Base-by-base conservation (phyloP, 2,329 filamentous ascomycete species). In the Exophiala calicioides region DNA sequence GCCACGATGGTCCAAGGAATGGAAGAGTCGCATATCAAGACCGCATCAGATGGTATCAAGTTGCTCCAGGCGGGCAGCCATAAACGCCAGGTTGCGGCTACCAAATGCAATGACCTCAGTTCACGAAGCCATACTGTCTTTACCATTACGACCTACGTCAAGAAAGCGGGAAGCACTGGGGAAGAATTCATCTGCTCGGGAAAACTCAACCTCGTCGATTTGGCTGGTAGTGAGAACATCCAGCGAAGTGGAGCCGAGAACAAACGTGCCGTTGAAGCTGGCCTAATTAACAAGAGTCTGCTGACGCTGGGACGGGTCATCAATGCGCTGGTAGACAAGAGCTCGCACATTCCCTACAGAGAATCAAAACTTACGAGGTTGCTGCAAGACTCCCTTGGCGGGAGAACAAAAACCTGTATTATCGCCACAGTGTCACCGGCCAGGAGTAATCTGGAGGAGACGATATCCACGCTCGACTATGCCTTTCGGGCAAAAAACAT, bases 401-500 rank as follows among this genome's bases (percentile, higher is more conserved):
- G 93, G 3, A 82, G 86, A 41, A 98, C 94, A 1, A 98, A 98
- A 65, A 98, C 93, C 0, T 98, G 93, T 72, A 98, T 98, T 57
- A 97, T 98, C 62, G 93, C 93, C 4, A 98, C 93, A 0, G 80
- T 98, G 30, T 97, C 93, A 2, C 90, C 93, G 1, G 89, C 90
- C 5, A 94, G 93, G 68, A 90, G 85, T 68, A 98, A 97, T 60
- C 75, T 98, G 1, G 93, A 98, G 63, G 93, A 98, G 68, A 98
- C 94, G 0, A 97, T 98, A 50, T 97, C 93, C 0, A 98, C 94
- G 0, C 78, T 98, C 1, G 93, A 98, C 66, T 98, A 98, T 64
- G 94, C 93, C 8, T 97, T 97, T 70, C 82, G 93, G 35, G 93
- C 93, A 12, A 98, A 98, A 74, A 97, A 98, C 59, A 98, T 98